These are phyloP conservation scores for Aegle marmelos DNA, from an alignment of 345 rosid species.

Conservation along the genomic window DNA sequence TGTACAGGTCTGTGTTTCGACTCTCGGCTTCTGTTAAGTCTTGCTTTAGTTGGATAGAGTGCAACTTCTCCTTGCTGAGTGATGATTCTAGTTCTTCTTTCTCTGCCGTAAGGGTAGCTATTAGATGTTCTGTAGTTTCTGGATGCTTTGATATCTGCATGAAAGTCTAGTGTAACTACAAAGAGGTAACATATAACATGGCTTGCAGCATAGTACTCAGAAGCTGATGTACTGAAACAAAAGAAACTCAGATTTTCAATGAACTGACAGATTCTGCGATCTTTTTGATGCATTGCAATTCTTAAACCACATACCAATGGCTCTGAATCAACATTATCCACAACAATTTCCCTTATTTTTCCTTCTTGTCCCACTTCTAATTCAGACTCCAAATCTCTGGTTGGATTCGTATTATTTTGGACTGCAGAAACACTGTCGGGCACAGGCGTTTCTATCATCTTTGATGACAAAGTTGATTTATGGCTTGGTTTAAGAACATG, in stretches of 20 bases:
- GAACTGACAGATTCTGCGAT: not conserved
- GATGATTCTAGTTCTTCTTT: constrained; percentile 78
- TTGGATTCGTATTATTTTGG: constrained; percentile 57
- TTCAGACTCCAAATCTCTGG: constrained; percentile 86
- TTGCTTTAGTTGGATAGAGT: constrained; percentile 66
- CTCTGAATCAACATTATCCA: constrained; percentile 65
- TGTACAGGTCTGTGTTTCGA: constrained; percentile 68
- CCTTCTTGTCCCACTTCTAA: constrained; percentile 72
- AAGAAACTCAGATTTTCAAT: not conserved
- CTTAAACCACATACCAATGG: constrained; percentile 42
- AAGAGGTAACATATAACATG: not conserved
- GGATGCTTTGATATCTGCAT: constrained; percentile 52
- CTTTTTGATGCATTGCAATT: not conserved
- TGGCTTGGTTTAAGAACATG: constrained; percentile 94
- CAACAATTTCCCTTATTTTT: constrained; percentile 79
- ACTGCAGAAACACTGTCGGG: constrained; percentile 82
- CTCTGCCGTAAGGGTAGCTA: constrained; percentile 63
- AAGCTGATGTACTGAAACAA: not conserved
- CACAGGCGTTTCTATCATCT: constrained; percentile 48
- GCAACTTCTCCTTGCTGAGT: constrained; percentile 69
- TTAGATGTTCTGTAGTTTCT: constrained; percentile 42
- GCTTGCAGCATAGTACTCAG: not conserved
- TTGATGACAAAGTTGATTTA: constrained; percentile 77
- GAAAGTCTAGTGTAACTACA: constrained; percentile 5
- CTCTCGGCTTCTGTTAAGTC: constrained; percentile 73